Percentiles rank a stretch among this genome's conserved stretches.
Evolutionary conservation across 257 asterid genomes (phyloP).

Genomic region (Solanum appendiculatum): DNA sequence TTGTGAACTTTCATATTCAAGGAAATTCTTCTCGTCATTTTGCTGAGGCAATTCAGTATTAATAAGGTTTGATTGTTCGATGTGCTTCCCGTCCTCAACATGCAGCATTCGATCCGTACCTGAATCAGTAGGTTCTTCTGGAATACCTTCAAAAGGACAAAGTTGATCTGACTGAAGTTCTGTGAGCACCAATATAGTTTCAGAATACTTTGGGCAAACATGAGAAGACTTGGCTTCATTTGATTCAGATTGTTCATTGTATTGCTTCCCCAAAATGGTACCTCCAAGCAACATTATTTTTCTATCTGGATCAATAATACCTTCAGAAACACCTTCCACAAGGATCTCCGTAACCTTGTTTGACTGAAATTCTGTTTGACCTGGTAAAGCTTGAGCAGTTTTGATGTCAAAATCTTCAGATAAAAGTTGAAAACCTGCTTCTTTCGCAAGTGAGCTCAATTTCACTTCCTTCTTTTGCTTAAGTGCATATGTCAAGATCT

Average conservation of each 20-base stretch:
- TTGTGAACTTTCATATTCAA: slow-evolving; percentile 14
- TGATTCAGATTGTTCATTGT: neutral
- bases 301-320: slow-evolving; percentile 14
- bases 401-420: slow-evolving; percentile 68
- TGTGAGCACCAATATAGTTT: neutral
- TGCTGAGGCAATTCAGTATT: slow-evolving; percentile 17
- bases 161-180: slow-evolving; percentile 1
- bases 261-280: neutral
- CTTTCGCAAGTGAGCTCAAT: slow-evolving; percentile 78
- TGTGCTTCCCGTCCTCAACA: neutral
- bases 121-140: neutral
- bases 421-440: slow-evolving; percentile 84
- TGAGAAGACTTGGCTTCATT: neutral
- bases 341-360: slow-evolving; percentile 28
- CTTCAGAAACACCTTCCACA: slow-evolving; percentile 12
- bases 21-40: slow-evolving; percentile 19
- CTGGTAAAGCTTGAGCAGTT: slow-evolving; percentile 33
- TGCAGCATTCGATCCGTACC: slow-evolving; percentile 2
- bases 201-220: neutral
- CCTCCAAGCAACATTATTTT: neutral
- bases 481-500: slow-evolving; percentile 58
- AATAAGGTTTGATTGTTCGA: slow-evolving; percentile 14
- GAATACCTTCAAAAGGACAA: neutral
- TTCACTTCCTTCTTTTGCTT: slow-evolving; percentile 54
- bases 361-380: slow-evolving; percentile 31